A percentile compares a stretch with the other conserved stretches of the same genome.
Conservation (phyloP, 2,329 filamentous ascomycete species). For the Cladosporium colombiae region DNA sequence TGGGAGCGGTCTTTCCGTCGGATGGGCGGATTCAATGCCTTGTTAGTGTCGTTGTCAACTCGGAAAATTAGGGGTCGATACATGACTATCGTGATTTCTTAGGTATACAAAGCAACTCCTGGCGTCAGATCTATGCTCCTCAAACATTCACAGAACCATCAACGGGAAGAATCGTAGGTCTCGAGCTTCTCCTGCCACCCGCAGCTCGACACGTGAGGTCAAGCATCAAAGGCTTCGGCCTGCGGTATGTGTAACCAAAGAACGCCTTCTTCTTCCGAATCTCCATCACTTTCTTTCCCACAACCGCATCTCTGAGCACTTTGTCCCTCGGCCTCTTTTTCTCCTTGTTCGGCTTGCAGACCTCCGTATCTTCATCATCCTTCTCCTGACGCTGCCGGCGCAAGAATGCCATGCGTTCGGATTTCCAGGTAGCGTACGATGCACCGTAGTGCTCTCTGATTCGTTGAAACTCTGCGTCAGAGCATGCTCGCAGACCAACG, state of each 20-base stretch:
- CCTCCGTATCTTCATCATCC: background rate
- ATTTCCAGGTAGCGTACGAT: constrained; percentile 34
- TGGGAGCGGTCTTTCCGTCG: background rate
- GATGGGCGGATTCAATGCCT: too few species aligned
- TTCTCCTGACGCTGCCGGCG: background rate
- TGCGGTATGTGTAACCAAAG: constrained; percentile 84
- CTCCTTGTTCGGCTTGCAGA: constrained; percentile 54
- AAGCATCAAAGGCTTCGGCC: constrained; percentile 33
- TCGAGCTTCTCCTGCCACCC: constrained; percentile 20
- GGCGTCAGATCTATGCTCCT: background rate
- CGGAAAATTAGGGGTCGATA: background rate
- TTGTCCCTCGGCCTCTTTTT: constrained; percentile 82
- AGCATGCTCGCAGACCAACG: constrained; percentile 34
- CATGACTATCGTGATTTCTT: background rate
- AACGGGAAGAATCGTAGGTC: constrained; percentile 33
- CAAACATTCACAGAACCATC: constrained; percentile 15
- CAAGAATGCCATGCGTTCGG: constrained; percentile 25
- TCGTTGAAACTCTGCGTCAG: constrained; percentile 32
- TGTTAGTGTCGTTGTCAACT: background rate
- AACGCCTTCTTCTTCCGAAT: constrained; percentile 82
- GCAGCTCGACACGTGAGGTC: constrained; percentile 19
- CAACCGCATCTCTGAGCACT: constrained; percentile 70
- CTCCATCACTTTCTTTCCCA: constrained; percentile 70
- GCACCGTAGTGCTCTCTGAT: constrained; percentile 36
- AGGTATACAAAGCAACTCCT: background rate